Base-by-base conservation (phyloP, 2,329 filamentous ascomycete genomes). In the Septoria petroselini region DNA sequence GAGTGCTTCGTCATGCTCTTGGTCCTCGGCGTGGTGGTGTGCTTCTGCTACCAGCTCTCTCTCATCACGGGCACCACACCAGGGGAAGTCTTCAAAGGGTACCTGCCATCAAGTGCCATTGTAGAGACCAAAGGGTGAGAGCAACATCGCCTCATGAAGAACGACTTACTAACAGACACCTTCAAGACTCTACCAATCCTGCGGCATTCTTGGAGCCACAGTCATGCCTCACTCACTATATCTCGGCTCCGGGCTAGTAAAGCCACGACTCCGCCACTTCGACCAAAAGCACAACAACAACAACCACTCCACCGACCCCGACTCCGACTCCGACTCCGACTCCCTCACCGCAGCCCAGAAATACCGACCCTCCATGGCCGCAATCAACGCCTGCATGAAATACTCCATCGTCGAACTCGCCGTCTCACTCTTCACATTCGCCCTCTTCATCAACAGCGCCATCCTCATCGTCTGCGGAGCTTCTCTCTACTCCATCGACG, bases 151-250 rank as follows among this genome's bases (percentile, higher is more conserved):
- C 9, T 25, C 17, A 11, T 2, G 12, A 12, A 7, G 17, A 19
- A 1, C 33, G 18, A 8, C 17, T 18, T 8, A 7, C 39, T 42
- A 38, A 48, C 30, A 30, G 6, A 1, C 6, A n/a, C 21, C 33
- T n/a, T n/a, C n/a, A n/a, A 63, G 74, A 40, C 62, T 84, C 0
- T 87, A 86, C 63, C 83, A 86, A 67, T 79, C 85, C 1, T 90
- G 86, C 55, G 86, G 86, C 43, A 90, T 90, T 50, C 73, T 90
- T 0, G 86, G 86, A 1, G 86, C 86, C 3, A 90, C 86, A 0
- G 84, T 86, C 18, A 85, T 86, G 83, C 83, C 83, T 3, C 83
- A 85, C 60, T 82, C 79, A 44, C 69, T 87, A 3, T 87, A 83
- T 58, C 74, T 88, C 3, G 84, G 84, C 17, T 84, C 81, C 4